Percentiles rank a stretch among this genome's conserved stretches.
phyloP scores from a whole-genome alignment of 1,284 basidiomycete genomes.

The Coriolopsis trogii region DNA sequence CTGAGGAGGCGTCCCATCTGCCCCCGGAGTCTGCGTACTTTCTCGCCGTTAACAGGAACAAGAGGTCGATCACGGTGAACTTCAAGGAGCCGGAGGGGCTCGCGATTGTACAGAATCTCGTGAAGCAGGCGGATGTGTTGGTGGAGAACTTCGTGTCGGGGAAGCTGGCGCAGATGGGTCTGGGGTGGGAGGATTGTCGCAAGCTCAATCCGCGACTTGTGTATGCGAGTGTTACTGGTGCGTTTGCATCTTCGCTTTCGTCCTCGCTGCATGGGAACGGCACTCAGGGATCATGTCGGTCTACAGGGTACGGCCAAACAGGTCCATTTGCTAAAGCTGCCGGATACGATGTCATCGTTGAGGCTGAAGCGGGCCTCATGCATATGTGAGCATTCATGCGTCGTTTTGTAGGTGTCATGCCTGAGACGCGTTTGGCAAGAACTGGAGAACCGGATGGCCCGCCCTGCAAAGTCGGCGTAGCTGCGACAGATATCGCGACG shows the following conservation, averaged over 20 bases:
- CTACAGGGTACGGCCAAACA: conserved; percentile 88
- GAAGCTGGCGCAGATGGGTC: conserved; percentile 83
- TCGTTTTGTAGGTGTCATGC: background rate
- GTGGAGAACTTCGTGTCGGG: conserved; percentile 89
- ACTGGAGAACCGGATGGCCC: conserved; percentile 89
- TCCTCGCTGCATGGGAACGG: background rate
- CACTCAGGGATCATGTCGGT: background rate
- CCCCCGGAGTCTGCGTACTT: conserved; percentile 96
- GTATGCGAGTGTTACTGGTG: conserved; percentile 90
- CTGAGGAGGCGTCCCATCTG: conserved; percentile 61
- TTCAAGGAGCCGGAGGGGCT: conserved; percentile 82
- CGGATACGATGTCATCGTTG: conserved; percentile 91
- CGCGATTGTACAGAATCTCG: conserved; percentile 76
- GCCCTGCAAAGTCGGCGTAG: conserved; percentile 91
- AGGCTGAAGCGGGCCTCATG: conserved; percentile 93
- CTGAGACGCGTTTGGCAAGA: conserved; percentile 38
- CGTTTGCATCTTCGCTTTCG: background rate
- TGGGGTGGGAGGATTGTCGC: conserved; percentile 85
- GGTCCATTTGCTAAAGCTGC: conserved; percentile 85
- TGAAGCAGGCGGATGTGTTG: conserved; percentile 81
- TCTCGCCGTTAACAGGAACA: conserved; percentile 87
- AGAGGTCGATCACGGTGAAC: conserved; percentile 87
- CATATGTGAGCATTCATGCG: conserved; percentile 66
- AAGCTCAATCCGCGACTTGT: conserved; percentile 83
- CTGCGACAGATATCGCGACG: conserved; percentile 89